Conservation (phyloP, 2,329 filamentous ascomycete species). For the Colletotrichum melonis region DNA sequence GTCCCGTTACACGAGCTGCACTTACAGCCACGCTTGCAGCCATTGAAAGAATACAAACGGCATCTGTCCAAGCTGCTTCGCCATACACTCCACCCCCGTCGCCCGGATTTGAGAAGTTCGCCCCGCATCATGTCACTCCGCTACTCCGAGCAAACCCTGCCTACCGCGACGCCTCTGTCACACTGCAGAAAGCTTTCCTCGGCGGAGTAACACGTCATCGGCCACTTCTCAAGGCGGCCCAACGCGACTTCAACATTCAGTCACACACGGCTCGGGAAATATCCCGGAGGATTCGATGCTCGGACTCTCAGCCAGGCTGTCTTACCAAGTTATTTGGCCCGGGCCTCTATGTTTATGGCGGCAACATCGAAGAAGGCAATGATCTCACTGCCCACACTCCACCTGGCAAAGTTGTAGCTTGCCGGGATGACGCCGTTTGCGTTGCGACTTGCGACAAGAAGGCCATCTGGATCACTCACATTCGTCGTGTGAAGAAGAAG, state of each 20-base stretch:
- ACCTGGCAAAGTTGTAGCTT: conserved; percentile 46
- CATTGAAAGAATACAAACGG: conserved; percentile 46
- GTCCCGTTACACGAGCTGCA: conserved; percentile 50
- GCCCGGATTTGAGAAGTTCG: conserved; percentile 23
- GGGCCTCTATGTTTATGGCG: conserved; percentile 53
- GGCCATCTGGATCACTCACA: conserved; percentile 54
- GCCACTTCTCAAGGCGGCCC: conserved; percentile 51
- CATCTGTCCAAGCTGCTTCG: conserved; percentile 14
- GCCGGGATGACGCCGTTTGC: conserved; percentile 50
- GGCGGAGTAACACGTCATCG: conserved; percentile 50
- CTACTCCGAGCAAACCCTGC: conserved; percentile 28
- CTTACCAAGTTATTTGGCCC: conserved; percentile 49
- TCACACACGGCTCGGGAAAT: conserved; percentile 49
- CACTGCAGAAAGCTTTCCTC: conserved; percentile 48
- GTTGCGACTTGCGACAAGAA: conserved; percentile 51
- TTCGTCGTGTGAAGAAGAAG: conserved; percentile 51
- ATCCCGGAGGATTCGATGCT: conserved; percentile 54
- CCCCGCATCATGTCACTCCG: conserved; percentile 35
- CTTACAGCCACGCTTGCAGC: conserved; percentile 50
- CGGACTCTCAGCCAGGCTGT: conserved; percentile 55
- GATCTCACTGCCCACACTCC: conserved; percentile 29
- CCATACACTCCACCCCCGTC: conserved; percentile 35
- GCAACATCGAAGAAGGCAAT: conserved; percentile 48
- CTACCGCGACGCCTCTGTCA: conserved; percentile 43
- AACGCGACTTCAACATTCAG: conserved; percentile 49